Conservation (phyloP, 345 rosid species). For the Rhodomyrtus tomentosa region DNA sequence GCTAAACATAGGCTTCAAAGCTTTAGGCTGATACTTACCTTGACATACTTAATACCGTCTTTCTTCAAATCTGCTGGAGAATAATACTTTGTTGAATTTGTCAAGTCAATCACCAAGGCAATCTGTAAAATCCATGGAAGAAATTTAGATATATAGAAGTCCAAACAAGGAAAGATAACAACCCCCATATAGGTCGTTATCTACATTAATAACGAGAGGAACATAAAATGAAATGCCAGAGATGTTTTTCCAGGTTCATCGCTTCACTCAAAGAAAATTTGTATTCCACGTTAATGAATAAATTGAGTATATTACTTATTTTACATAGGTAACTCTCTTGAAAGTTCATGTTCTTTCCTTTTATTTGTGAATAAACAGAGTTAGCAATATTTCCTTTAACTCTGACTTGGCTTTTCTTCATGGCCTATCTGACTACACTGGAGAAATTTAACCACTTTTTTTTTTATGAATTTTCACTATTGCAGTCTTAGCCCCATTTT, state of each 20-base stretch:
- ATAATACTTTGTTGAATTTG: constrained; percentile 91
- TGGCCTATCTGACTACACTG: not conserved
- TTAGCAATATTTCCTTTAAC: not conserved
- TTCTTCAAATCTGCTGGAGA: constrained; percentile 58
- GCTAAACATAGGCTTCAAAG: not conserved
- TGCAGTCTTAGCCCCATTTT: not conserved
- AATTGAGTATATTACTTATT: not conserved
- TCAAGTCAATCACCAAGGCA: constrained; percentile 96
- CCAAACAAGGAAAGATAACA: not conserved
- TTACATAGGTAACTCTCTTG: not conserved
- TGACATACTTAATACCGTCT: constrained; percentile 86
- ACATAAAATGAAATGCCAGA: not conserved
- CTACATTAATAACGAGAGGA: not conserved
- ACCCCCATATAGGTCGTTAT: not conserved
- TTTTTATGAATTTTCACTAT: not conserved
- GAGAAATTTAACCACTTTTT: not conserved
- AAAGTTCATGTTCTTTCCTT: not conserved
- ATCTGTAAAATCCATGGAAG: constrained; percentile 38
- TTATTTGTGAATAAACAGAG: not conserved
- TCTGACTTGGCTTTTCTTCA: not conserved
- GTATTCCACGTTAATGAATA: not conserved
- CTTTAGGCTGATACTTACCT: constrained; percentile 31
- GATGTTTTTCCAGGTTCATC: not conserved
- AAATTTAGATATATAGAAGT: not conserved
- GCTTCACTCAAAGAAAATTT: not conserved